Evolutionary conservation across 2,329 filamentous ascomycete genomes (phyloP), one percentile per base, ranked within the genome.

Genomic region (Apiospora sp.): DNA sequence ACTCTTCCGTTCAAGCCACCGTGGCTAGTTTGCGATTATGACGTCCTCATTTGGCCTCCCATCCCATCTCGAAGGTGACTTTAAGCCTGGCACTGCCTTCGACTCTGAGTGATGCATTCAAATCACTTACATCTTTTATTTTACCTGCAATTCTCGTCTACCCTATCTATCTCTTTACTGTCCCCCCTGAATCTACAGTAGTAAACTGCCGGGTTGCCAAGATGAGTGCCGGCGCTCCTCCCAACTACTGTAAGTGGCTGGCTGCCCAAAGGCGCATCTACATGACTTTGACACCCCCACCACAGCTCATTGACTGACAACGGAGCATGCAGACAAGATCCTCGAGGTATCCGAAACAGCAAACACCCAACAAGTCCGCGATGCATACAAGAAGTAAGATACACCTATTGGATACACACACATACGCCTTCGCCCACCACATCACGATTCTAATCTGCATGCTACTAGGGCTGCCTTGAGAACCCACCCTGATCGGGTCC

Each of bases 401-500:
- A 41, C 44, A 67, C 6, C 12, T 19, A 46, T 64, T 49, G 48
- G 54, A 22, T 71, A 54, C 27, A 30, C 12, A 13, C 27, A 19
- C 22, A 27, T 37, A 22, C 4, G 27, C 27, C 27, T 30, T 10
- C 1, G 10, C 34, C 71, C 76, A 80, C 75, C 79, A 43, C 34
- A 64, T n/a, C 30, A n/a, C 58, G 30, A 64, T 64, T 6, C 58
- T 64, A 64, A 64, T 22, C 13, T 64, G n/a, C 58, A 41, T 30
- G 34, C 41, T 12, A 64, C 48, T 79, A 95, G 93, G 80, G 93
- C 94, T 78, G 96, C 96, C 6, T 87, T 98, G 67, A 97, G 96
- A 84, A 95, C 94, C 75, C 96, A 98, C 82, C 96, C 96, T 1
- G 96, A 99, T 82, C 93, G 96, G 73, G 94, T 99, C 54, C 88